Conservation (phyloP, 345 rosid genomes). For the Microthlaspi erraticum region DNA sequence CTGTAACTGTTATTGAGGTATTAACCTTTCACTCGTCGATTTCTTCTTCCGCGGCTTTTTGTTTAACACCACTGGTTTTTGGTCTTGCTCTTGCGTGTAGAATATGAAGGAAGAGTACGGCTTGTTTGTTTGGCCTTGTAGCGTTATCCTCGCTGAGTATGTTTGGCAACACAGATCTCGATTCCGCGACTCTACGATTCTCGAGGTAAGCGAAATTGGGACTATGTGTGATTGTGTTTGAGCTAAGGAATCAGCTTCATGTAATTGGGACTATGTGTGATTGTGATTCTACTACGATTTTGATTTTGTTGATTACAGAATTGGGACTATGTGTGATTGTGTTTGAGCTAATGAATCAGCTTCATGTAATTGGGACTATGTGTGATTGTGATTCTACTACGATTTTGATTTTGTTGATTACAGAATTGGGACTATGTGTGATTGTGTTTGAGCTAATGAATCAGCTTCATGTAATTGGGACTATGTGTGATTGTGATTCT, state of each 20-base stretch:
- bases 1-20: constrained; percentile 79
- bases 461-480: not conserved
- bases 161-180: constrained; percentile 85
- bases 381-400: no score
- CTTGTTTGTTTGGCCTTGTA: constrained; percentile 88
- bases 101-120: constrained; percentile 93
- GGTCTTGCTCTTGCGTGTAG: constrained; percentile 40
- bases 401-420: not conserved
- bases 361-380: not conserved
- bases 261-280: no score
- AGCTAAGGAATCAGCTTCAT: not conserved
- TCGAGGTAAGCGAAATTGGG: constrained; percentile 55
- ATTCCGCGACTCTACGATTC: constrained; percentile 49
- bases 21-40: constrained; percentile 8
- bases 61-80: not conserved
- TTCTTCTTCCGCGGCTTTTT: not conserved
- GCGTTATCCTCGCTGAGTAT: constrained; percentile 83
- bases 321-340: constrained; percentile 1
- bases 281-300: no score
- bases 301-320: not conserved
- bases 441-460: constrained; percentile 9
- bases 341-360: constrained; percentile 3
- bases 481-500: constrained; percentile 1
- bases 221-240: constrained; percentile 1
- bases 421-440: not conserved